Base-by-base conservation (phyloP, 2,329 filamentous ascomycete species). In the Colletotrichum shisoi region DNA sequence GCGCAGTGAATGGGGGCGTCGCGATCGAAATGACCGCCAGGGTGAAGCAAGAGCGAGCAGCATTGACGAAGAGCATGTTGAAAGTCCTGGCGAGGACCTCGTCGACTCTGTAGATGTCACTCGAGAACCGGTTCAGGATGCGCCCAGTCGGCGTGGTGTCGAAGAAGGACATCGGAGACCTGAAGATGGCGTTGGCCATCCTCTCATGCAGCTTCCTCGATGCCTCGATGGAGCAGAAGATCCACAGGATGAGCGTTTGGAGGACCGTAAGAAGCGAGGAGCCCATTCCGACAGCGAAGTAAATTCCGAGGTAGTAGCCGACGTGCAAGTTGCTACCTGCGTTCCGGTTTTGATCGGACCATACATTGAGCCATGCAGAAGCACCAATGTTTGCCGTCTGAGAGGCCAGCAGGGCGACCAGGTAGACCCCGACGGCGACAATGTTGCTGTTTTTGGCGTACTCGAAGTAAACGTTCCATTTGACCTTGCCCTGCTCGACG, bases 201-300 rank as follows among this genome's bases (percentile, higher is more conserved):
- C 92, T 87, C 80, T 98, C 95, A 77, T 99, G 95, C 63, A 99
- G 85, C 81, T 98, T 99, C 70, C 95, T 88, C 21, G 94, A 97
- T 57, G 95, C 95, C 88, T 99, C 95, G 70, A 99, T 99, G 4
- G 95, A 98, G 81, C 96, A 99, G 81, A 99, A 98, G 71, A 99
- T 98, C 95, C 95, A 99, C 34, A 99, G 84, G 70, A 99, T 93
- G 72, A 99, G 82, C 6, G 94, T 98, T 79, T 98, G 95, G 37
- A 96, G 75, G 48, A 98, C 93, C 3, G 96, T 94, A 70, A 99
- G 83, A 49, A 87, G 84, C 46, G 95, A 91, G 31, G 92, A 90
- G 39, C 94, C 94, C 58, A 99, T 86, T 54, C 95, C 96, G 78
- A 99, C 92, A 17, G 91, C 93, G 79, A 99, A 95, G 80, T 99